Evolutionary conservation across 768 basidiomycete species (phyloP), one percentile per base, ranked within the genome.

Genomic region (Trametes gibbosa): DNA sequence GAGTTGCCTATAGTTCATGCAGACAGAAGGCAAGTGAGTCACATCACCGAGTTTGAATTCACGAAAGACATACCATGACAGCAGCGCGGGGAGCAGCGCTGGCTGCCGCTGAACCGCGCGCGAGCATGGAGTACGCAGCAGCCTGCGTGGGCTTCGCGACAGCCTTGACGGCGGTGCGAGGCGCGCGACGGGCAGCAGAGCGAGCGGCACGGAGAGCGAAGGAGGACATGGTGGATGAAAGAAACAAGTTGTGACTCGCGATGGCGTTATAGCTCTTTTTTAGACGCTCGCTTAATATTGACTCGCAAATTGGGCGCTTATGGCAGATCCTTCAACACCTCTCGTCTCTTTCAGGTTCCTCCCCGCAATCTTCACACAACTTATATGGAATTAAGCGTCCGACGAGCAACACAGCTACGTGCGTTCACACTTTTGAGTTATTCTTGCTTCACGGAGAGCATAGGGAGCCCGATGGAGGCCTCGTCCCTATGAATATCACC

Each of bases 71-170:
- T 62, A 76, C 74, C 71, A 78, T 75, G 41, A 76, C 72, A 42
- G 73, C 74, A 52, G 75, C 21, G 57, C 67, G 69, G 60, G 70
- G 63, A 56, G 71, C 42, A 56, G 61, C 48, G 21, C 69, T 52
- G 32, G 63, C 62, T 7, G 70, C 73, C 12, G 81, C 76, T 62
- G 80, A 67, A 50, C 80, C 60, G 60, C 68, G 59, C 49, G 70
- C 66, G 37, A 90, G 78, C 56, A 89, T 73, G 43, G 91, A 91
- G 75, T 87, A 90, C 37, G 86, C 84, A 7, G 88, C 85, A 13
- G 77, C 67, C 65, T 82, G 81, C 23, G 74, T 69, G 41, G 79
- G 77, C 68, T 70, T 78, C 41, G 73, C 63, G 29, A 77, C 67
- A 40, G 73, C 65, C 62, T 74, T 76, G 21, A 75, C 67, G 35